Conservation (phyloP, 2,329 filamentous ascomycete species). For the Ceratocystis smalleyi region DNA sequence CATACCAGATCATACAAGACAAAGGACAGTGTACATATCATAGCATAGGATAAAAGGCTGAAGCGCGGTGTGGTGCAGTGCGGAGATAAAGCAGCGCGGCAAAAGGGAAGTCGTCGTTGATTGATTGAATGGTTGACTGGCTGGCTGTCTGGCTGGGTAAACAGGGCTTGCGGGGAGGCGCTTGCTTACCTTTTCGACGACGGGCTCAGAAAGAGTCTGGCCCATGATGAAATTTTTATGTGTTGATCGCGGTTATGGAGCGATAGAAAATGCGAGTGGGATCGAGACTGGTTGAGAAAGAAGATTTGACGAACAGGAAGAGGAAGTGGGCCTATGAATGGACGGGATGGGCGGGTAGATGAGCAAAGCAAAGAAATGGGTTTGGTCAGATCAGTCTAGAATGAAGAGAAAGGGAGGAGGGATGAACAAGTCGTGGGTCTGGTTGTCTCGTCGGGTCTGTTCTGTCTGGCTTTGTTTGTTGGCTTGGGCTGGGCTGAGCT, state of each 20-base stretch:
- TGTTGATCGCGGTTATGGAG: constrained; percentile 21
- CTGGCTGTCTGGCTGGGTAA: background rate
- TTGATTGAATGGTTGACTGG: background rate
- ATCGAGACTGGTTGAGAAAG: constrained; percentile 15
- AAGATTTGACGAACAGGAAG: constrained; percentile 12
- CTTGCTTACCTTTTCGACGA: constrained; percentile 85
- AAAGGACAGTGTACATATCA: no score
- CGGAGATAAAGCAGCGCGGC: background rate
- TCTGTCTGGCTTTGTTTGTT: background rate
- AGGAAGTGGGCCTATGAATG: constrained; percentile 8
- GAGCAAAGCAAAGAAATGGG: background rate
- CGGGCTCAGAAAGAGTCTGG: constrained; percentile 97
- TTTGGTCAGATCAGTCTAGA: constrained; percentile 5
- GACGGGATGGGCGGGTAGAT: background rate
- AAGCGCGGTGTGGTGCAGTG: background rate
- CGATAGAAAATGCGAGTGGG: constrained; percentile 11
- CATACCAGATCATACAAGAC: no score
- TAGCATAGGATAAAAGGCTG: background rate
- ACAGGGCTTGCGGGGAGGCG: background rate
- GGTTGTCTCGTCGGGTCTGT: background rate
- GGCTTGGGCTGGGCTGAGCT: background rate
- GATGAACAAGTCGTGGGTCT: constrained; percentile 8
- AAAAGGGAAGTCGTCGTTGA: background rate
- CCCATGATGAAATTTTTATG: constrained; percentile 51
- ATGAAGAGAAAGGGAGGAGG: constrained; percentile 6